Percentiles rank a stretch among this genome's conserved stretches.
phyloP scores from a whole-genome alignment of 2,329 filamentous ascomycete genomes.

The Aspergillus sp. region DNA sequence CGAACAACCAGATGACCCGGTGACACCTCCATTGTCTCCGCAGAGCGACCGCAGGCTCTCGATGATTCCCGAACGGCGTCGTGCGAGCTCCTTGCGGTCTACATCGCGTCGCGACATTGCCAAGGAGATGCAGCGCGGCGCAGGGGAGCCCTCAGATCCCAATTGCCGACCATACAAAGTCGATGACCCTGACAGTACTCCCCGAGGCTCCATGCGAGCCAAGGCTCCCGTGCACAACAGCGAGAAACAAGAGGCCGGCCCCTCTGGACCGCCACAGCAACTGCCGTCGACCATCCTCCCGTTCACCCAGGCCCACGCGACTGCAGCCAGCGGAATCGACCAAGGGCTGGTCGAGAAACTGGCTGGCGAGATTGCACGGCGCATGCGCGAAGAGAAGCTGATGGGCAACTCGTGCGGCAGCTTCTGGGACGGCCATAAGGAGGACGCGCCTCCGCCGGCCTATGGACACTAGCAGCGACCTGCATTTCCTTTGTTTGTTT shows the following conservation, averaged over 20 bases:
- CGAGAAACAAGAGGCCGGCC: constrained; percentile 21
- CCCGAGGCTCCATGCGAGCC: constrained; percentile 19
- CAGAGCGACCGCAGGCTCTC: constrained; percentile 24
- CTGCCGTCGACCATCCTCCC: constrained; percentile 27
- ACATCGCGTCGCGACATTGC: constrained; percentile 14
- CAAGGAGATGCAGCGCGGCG: constrained; percentile 13
- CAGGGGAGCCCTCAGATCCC: constrained; percentile 16
- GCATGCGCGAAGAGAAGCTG: constrained; percentile 77
- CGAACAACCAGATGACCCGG: constrained; percentile 48
- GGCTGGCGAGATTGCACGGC: constrained; percentile 75
- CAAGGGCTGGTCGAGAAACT: constrained; percentile 53
- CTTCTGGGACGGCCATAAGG: constrained; percentile 29
- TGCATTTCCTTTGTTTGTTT: constrained; percentile 5
- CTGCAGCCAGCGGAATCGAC: constrained; percentile 32
- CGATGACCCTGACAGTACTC: constrained; percentile 25
- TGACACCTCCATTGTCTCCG: constrained; percentile 45
- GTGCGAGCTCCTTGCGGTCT: constrained; percentile 19
- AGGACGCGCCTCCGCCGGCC: constrained; percentile 35
- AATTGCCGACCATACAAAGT: constrained; percentile 8
- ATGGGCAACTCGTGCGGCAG: constrained; percentile 23
- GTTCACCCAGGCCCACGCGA: constrained; percentile 23
- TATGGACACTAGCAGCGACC: constrained; percentile 31
- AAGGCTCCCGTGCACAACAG: constrained; percentile 8
- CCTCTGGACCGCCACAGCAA: constrained; percentile 13
- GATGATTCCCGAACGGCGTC: constrained; percentile 25